These are phyloP conservation scores for Orbilia quercus DNA, from an alignment of 2,329 filamentous ascomycete genomes.

Conservation along the genomic window DNA sequence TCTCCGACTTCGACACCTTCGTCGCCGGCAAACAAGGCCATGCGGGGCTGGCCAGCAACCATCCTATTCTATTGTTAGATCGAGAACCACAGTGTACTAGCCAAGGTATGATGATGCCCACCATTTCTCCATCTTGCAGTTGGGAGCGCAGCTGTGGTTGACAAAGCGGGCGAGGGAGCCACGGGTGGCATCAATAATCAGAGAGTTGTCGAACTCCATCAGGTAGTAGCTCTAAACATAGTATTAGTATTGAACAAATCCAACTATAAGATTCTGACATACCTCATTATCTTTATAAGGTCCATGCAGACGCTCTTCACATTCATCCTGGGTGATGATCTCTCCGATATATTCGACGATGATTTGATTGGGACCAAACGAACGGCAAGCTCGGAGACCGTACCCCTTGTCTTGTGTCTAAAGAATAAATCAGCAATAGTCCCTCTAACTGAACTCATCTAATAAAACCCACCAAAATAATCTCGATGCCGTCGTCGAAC, in stretches of 20 bases:
- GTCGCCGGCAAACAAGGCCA: slow-evolving; percentile 95
- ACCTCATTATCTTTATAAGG: slow-evolving; percentile 94
- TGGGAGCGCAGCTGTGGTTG: slow-evolving; percentile 86
- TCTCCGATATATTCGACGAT: slow-evolving; percentile 99
- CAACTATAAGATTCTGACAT: slow-evolving; percentile 61
- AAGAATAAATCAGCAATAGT: not conserved
- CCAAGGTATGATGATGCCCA: slow-evolving; percentile 9
- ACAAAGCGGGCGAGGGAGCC: slow-evolving; percentile 97
- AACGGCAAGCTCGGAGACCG: slow-evolving; percentile 88
- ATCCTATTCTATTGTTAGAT: slow-evolving; percentile 67
- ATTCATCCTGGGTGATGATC: slow-evolving; percentile 94
- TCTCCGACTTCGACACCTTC: slow-evolving; percentile 91
- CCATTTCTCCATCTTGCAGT: slow-evolving; percentile 97
- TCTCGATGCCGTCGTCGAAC: slow-evolving; percentile 92
- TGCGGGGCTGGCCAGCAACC: slow-evolving; percentile 89
- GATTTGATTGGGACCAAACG: slow-evolving; percentile 88
- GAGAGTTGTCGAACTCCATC: slow-evolving; percentile 98
- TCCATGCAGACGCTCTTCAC: slow-evolving; percentile 90
- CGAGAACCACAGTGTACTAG: not conserved
- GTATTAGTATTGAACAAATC: slow-evolving; percentile 17
- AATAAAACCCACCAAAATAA: slow-evolving; percentile 70
- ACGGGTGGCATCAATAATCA: slow-evolving; percentile 97
- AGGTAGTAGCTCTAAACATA: slow-evolving; percentile 98
- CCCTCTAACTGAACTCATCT: slow-evolving; percentile 13
- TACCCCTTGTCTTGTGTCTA: slow-evolving; percentile 87